These are phyloP conservation scores for Quercus phellos DNA, from an alignment of 331 rosid genomes.

Conservation along the genomic window DNA sequence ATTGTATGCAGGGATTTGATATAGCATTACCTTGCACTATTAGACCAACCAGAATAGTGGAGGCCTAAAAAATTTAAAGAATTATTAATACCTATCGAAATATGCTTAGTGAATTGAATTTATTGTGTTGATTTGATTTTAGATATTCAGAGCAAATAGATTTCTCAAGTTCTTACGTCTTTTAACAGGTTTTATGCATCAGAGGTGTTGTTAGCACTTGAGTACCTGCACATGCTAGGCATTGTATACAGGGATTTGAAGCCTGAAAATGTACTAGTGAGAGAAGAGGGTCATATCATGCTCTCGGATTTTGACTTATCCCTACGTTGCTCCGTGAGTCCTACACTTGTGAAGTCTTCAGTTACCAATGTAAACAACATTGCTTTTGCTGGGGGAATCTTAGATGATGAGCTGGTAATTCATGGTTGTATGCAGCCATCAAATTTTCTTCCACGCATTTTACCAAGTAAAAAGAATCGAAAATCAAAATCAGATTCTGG, in stretches of 20 bases:
- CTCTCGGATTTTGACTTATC: slow-evolving; percentile 84
- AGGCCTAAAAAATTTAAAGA: neutral
- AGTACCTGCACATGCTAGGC: slow-evolving; percentile 93
- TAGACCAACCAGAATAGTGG: neutral
- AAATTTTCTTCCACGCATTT: slow-evolving; percentile 62
- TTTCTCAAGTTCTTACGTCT: slow-evolving; percentile 1
- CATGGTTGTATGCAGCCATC: slow-evolving; percentile 48
- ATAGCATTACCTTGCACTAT: too few species aligned
- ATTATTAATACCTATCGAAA: neutral
- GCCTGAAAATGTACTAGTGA: slow-evolving; percentile 75
- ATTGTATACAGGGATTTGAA: slow-evolving; percentile 81
- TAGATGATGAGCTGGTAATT: slow-evolving; percentile 41
- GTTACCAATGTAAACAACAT: slow-evolving; percentile 29
- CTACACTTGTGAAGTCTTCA: slow-evolving; percentile 77
- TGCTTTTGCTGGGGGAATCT: slow-evolving; percentile 20
- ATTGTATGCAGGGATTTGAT: slow-evolving; percentile 73
- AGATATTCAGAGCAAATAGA: neutral
- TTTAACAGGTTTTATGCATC: slow-evolving; percentile 70
- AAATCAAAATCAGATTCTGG: slow-evolving; percentile 78
- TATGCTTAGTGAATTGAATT: neutral
- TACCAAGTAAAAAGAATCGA: slow-evolving; percentile 61
- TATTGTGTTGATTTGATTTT: neutral
- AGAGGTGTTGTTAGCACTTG: slow-evolving; percentile 69
- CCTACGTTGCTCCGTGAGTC: slow-evolving; percentile 74
- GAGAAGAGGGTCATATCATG: slow-evolving; percentile 90